Base-by-base conservation (phyloP, 2,329 filamentous ascomycete genomes). In the Paecilomyces sp. region DNA sequence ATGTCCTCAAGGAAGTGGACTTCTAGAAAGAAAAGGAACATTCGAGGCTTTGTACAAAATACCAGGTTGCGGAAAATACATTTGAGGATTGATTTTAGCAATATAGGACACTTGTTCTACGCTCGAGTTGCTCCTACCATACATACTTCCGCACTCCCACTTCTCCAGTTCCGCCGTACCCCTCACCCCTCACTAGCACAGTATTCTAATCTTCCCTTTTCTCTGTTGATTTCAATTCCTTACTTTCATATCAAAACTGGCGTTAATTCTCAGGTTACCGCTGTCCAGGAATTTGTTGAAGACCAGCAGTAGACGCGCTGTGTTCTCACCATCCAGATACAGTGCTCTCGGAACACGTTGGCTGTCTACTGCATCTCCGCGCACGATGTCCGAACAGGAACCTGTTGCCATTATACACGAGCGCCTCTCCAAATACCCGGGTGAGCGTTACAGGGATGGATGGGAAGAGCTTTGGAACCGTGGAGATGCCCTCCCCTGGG, bases 391-490 rank as follows among this genome's bases (percentile, higher is more conserved):
- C n/a, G 15, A 9, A 18, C 41, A 18, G n/a, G 41, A 47, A 15
- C 41, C n/a, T 18, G 9, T 7, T 8, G n/a, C 41, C n/a, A 47
- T 22, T 47, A 4, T 47, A 3, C 41, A 9, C 8, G 63, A 70
- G 13, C 74, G 79, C 64, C 80, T 85, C 68, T 64, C 72, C 47
- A 69, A 76, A 50, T 75, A 76, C 59, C 65, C 72, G 24, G 71
- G 74, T 6, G 67, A 73, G 15, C 66, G 72, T 13, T 79, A 83
- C 58, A 69, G 74, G 33, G 69, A 77, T 1, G 78, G 77, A 61
- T 86, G 84, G 84, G 79, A 81, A 57, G 72, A 77, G 2, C 76
- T 86, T n/a, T 87, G 84, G 84, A 72, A 78, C 30, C 73, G 79
- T 54, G 76, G 76, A 34, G 72, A 79, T 34, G 79, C 79, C 66